Conservation (phyloP, 345 rosid species). For the Triadica sebifera region DNA sequence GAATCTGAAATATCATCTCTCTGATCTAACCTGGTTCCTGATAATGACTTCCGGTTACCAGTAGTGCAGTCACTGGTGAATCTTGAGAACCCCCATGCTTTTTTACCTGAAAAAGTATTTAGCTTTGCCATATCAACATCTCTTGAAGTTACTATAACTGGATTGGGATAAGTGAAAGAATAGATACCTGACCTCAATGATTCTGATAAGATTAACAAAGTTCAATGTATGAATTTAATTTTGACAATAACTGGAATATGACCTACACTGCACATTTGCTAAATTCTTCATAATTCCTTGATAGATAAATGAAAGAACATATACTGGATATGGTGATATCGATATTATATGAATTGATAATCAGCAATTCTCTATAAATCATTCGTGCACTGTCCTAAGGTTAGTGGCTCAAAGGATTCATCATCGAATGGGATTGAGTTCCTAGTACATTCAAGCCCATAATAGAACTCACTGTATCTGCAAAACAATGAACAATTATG, state of each 20-base stretch:
- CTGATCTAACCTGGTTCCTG: constrained; percentile 62
- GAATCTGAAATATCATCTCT: constrained; percentile 71
- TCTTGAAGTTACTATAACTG: constrained; percentile 12
- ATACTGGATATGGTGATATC: neutral
- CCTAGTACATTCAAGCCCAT: too few relatives aligned
- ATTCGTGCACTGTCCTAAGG: too few relatives aligned
- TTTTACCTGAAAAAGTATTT: constrained; percentile 50
- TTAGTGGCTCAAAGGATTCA: too few relatives aligned
- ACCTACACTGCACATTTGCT: constrained; percentile 1
- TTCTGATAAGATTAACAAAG: neutral
- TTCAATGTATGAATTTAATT: neutral
- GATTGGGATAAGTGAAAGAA: constrained; percentile 1
- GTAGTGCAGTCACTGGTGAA: constrained; percentile 85
- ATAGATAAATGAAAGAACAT: neutral
- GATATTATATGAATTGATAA: too few relatives aligned
- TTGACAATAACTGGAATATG: neutral
- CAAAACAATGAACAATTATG: neutral
- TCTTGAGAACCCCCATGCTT: constrained; percentile 79
- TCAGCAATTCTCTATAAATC: too few relatives aligned
- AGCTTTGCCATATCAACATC: constrained; percentile 8
- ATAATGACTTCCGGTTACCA: constrained; percentile 52
- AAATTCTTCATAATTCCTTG: neutral
- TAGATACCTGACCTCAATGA: neutral
- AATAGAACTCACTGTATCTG: neutral
- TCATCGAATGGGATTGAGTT: too few relatives aligned